A percentile compares a stretch with the other conserved stretches of the same genome.
Conservation (phyloP, 768 basidiomycete species). For the Termitomyces sp. region DNA sequence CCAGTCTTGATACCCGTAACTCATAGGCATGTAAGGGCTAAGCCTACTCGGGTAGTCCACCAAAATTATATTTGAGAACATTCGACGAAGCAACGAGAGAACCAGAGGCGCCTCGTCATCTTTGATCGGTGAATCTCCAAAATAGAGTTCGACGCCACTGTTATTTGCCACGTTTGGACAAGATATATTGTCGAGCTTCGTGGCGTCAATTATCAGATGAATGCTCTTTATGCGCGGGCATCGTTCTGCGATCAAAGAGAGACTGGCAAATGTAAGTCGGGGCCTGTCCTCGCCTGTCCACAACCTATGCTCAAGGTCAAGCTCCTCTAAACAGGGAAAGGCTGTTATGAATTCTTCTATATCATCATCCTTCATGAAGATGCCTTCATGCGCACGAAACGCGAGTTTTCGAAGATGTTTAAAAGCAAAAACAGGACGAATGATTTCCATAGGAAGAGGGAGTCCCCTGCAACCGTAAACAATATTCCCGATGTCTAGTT, state of each 20-base stretch:
- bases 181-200: neutral
- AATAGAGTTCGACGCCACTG: neutral
- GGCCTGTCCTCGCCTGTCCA: too few species aligned
- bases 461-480: too few species aligned
- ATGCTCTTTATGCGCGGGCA: neutral
- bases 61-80: neutral
- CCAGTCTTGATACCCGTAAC: neutral
- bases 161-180: neutral
- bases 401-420: neutral
- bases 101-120: neutral
- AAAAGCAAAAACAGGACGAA: neutral
- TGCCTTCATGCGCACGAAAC: neutral
- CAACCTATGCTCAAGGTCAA: neutral
- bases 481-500: too few species aligned
- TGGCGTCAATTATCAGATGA: neutral
- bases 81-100: neutral
- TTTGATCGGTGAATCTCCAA: neutral
- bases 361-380: neutral
- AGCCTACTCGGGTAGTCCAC: neutral
- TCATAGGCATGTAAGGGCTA: too few species aligned
- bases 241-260: neutral
- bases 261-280: neutral
- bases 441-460: neutral
- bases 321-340: neutral
- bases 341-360: neutral